Percentiles rank a stretch among this genome's conserved stretches.
phyloP scores from a whole-genome alignment of 2,329 filamentous ascomycete species.

The Chrysosporium queenslandicum region DNA sequence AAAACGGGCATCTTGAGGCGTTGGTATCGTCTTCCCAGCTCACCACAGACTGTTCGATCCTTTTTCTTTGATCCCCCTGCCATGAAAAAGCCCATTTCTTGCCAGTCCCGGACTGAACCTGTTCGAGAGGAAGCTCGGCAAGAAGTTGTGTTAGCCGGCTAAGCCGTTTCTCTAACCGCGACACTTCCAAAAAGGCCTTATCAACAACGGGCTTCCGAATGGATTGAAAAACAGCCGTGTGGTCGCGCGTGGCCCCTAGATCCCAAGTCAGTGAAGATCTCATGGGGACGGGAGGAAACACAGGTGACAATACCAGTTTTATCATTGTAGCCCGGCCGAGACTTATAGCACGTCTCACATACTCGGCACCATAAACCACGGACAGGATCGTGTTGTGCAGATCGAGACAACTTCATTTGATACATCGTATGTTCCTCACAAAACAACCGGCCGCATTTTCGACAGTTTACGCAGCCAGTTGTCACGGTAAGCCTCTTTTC shows the following conservation, averaged over 20 bases:
- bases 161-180: slow-evolving; percentile 79
- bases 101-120: slow-evolving; percentile 43
- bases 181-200: slow-evolving; percentile 75
- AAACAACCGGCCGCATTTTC: slow-evolving; percentile 84
- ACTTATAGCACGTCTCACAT: slow-evolving; percentile 99
- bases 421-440: slow-evolving; percentile 99
- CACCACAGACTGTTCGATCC: slow-evolving; percentile 82
- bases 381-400: slow-evolving; percentile 80
- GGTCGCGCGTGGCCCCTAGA: slow-evolving; percentile 55
- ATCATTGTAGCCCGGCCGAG: slow-evolving; percentile 88
- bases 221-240: slow-evolving; percentile 58
- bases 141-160: slow-evolving; percentile 81
- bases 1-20: slow-evolving; percentile 79
- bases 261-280: background rate
- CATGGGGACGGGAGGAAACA: background rate
- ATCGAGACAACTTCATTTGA: slow-evolving; percentile 91
- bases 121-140: slow-evolving; percentile 61
- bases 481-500: slow-evolving; percentile 66
- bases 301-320: slow-evolving; percentile 46
- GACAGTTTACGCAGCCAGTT: slow-evolving; percentile 81
- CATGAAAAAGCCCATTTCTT: slow-evolving; percentile 47
- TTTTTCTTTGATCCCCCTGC: slow-evolving; percentile 65
- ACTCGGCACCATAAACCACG: slow-evolving; percentile 88
- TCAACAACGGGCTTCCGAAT: slow-evolving; percentile 71
- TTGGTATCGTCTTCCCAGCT: slow-evolving; percentile 86